Base-by-base conservation (phyloP, 805 yeast genomes). In the Wickerhamiella domercqiae region DNA sequence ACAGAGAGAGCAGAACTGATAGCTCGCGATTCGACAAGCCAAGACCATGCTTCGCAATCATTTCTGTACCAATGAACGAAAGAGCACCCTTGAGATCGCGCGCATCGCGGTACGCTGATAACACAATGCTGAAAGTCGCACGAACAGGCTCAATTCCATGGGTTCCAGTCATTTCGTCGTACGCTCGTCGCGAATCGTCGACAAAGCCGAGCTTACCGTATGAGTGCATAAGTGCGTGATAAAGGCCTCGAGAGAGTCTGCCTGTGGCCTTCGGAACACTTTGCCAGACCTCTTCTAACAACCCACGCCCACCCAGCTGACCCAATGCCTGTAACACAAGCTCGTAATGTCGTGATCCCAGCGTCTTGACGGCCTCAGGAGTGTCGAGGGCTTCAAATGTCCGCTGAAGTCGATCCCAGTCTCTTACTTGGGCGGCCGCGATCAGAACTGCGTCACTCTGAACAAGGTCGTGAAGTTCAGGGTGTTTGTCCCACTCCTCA, bases 251-350 rank as follows among this genome's bases (percentile, higher is more conserved):
- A 2, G 61, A 54, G 3, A 62, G 58, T 28, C 11, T 7, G 5
- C 11, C 16, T 1, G 82, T 81, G 3, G 42, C 47, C 49, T 72
- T 61, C 1, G 64, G 63, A 21, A 73, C 47, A 47, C 70, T 67
- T n/a, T 57, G 42, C 55, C 63, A 76, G 39, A 79, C 57, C 39
- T 51, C 54, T 20, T 67, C 68, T 7, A 69, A 73, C 50, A 64
- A 67, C 29, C 53, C 63, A 29, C 49, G 55, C 45, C 69, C 72
- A 7, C 71, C 75, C 24, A 60, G 51, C 3, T 49, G 44, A 1
- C 80, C 74, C 42, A 79, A 56, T 0, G 78, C 72, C 37, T 61
- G 56, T 68, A 79, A 73, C 9, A 76, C 73, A 14, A 72, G 66
- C 3, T 68, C 62, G 50, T 78, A 78, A 46, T 78, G 81, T 6